phyloP scores from a whole-genome alignment of 352 stramenopile species.

The Pythium volutum region DNA sequence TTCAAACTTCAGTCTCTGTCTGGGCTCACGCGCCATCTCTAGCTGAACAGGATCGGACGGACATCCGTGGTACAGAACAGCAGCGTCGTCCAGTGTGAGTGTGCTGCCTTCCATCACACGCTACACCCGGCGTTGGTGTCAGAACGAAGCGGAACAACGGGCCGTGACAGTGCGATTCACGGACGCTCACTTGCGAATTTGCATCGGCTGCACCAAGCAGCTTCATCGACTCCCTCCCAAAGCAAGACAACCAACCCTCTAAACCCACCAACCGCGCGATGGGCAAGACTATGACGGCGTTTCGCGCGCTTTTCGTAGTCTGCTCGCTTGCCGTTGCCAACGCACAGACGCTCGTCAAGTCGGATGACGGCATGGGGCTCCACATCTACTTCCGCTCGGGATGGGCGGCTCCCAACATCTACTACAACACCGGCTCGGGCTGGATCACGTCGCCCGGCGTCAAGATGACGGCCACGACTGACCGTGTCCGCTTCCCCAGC shows the following conservation, averaged over 20 bases:
- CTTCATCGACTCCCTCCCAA: background rate
- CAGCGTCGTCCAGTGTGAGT: slow-evolving; percentile 6
- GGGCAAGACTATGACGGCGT: background rate
- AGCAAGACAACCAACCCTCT: background rate
- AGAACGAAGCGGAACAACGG: background rate
- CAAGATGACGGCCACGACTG: slow-evolving; percentile 30
- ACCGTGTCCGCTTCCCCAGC: slow-evolving; percentile 33
- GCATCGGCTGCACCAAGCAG: background rate
- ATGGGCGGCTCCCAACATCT: slow-evolving; percentile 44
- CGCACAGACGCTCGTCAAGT: slow-evolving; percentile 37
- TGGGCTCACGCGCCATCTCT: background rate
- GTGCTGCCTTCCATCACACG: background rate
- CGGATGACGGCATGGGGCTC: slow-evolving; percentile 34
- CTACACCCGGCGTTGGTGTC: background rate
- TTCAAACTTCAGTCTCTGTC: background rate
- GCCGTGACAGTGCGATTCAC: background rate
- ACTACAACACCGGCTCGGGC: slow-evolving; percentile 41
- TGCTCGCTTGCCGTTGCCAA: slow-evolving; percentile 8
- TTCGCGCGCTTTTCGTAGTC: slow-evolving; percentile 4
- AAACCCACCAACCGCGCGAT: background rate
- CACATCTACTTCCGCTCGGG: slow-evolving; percentile 47
- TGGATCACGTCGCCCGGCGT: slow-evolving; percentile 35
- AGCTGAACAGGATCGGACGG: no score
- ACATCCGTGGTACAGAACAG: no score
- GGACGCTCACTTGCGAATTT: background rate